Base-by-base conservation (phyloP, 1,284 basidiomycete species). In the Moniliella sp. region DNA sequence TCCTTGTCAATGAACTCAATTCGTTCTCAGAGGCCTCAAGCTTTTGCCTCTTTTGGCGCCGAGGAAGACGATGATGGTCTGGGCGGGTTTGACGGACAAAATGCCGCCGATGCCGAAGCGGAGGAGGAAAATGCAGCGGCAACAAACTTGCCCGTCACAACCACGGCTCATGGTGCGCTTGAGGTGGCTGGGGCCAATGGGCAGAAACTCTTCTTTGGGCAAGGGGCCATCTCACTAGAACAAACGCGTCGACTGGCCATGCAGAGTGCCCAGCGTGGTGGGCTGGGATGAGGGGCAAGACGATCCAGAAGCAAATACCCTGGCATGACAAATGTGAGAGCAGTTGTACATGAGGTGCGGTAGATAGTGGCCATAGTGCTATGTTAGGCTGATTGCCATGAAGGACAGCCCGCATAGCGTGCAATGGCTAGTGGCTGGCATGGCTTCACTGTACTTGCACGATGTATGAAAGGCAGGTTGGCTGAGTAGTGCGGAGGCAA, bases 121-220 rank as follows among this genome's bases (percentile, higher is more conserved):
- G 40, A 39, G 9, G 16, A 17, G 3, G 33, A 37, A 18, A 40
- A 39, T 0, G 39, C 36, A 17, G 39, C 37, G 13, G 31, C 33
- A 0, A 41, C 34, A 17, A 13, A 28, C 5, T 28, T 46, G 19
- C 48, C 45, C 1, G 36, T 43, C 15, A 40, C 42, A 9, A 33
- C 42, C n/a, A 31, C 30, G 7, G 35, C 35, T 16, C 48, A 51
- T 15, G 50, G 50, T 15, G 42, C 39, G 11, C 35, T 56, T 10
- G 38, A 46, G 11, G 46, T 57, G 12, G 41, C 45, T 19, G 56
- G 56, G 14, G 56, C 57, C 17, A 46, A 59, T 31, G 56, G 56
- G 1, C 51, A 54, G 34, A 43, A 33, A 5, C 35, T 59, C 19
- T 43, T 46, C 7, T 48, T 44, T 33, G 32, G 46, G n/a, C 47